A percentile compares a stretch with the other conserved stretches of the same genome.
These are phyloP conservation scores for Fraxinus cuspidata DNA, from an alignment of 257 asterid genomes.

Conservation along the genomic window DNA sequence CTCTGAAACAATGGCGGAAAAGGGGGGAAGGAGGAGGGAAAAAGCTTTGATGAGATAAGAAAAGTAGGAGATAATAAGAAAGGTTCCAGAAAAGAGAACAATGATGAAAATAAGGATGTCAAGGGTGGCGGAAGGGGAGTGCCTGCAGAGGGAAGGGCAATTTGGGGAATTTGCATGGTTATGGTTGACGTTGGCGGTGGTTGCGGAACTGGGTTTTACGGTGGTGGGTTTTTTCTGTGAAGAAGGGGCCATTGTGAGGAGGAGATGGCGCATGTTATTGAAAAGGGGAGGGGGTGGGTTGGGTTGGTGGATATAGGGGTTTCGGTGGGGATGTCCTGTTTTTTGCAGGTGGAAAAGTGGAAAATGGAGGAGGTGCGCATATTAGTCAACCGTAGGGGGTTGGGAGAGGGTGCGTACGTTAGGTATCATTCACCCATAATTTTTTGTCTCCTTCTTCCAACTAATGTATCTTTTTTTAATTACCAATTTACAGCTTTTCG, in stretches of 20 bases:
- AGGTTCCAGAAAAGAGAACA: conserved; percentile 78
- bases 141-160: conserved; percentile 54
- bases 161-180: conserved; percentile 3
- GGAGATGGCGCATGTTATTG: conserved; percentile 59
- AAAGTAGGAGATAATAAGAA: conserved; percentile 63
- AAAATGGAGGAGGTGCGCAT: conserved; percentile 25
- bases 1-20: conserved; percentile 6
- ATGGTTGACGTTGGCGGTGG: conserved; percentile 20
- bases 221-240: conserved; percentile 32
- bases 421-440: neutral
- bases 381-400: conserved; percentile 10
- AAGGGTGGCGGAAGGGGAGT: conserved; percentile 80
- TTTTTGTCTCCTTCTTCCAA: neutral
- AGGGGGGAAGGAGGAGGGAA: conserved; percentile 61
- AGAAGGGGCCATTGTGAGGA: conserved; percentile 40
- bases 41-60: conserved; percentile 68
- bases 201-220: conserved; percentile 9
- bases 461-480: neutral
- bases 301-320: neutral
- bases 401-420: conserved; percentile 9
- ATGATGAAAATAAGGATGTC: conserved; percentile 80
- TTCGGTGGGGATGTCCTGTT: conserved; percentile 1
- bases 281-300: neutral
- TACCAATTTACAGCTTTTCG: neutral
- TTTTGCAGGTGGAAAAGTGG: conserved; percentile 21